Evolutionary conservation across 306 rosid species (phyloP), one percentile per base, ranked within the genome.

Genomic region (Erythrophleum fordii): DNA sequence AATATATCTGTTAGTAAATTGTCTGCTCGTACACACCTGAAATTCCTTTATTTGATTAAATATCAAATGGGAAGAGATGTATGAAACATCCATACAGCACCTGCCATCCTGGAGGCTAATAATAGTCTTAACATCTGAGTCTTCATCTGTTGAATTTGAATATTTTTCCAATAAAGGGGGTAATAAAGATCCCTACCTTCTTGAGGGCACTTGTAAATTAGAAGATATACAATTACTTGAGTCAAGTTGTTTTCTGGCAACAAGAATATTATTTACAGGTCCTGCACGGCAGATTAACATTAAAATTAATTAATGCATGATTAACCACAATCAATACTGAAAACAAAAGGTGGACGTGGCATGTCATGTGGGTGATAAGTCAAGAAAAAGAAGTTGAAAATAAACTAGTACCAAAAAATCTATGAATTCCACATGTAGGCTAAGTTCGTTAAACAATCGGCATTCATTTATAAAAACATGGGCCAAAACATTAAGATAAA

Each of bases 101-200:
- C 28, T n/a, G 77, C 79, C 81, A 81, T 56, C 72, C 16, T 81
- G 85, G 59, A 81, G 87, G 81, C 85, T 81, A 56, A 89, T 46
- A 62, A 83, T 35, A 10, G 82, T 79, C 80, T 77, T 87, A 35
- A 45, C 42, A 41, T 83, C 84, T 3, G 71, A 56, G 26, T 75
- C 88, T 67, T 84, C 92, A 35, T 80, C 86, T 4, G 67, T 67
- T 58, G 88, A 65, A 82, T 89, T 86, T 67, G 69, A 49, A 74
- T 84, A 84, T 83, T 92, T 92, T 76, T 90, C 94, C 67, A 90
- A 80, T 10, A 85, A 78, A 77, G 94, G 92, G 55, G 93, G 89
- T 29, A 89, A 52, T 34, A 79, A 76, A 34, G 84, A 84, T 22
- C 86, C 91, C 1, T 84, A 88, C 88, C 77, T 89, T 82, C 89